Evolutionary conservation across 805 yeast species (phyloP), one percentile per base, ranked within the genome.

Genomic region (Candida verbasci): DNA sequence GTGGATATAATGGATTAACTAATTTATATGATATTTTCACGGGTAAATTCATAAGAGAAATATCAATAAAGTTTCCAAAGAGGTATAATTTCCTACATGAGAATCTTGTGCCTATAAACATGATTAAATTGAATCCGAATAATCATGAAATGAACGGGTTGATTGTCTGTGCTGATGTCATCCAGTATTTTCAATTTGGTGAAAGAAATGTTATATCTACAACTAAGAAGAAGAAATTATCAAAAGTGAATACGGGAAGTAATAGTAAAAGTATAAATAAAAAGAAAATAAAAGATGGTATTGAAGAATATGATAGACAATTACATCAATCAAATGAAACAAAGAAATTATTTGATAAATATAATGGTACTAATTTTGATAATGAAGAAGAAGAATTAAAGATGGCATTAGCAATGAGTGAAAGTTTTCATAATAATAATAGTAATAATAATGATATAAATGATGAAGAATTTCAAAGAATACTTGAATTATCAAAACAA

Each of bases 151-250:
- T 63, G 6, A 53, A 53, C 25, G 78, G 79, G 6, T 44, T 72
- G 2, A 49, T 68, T 2, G 44, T 62, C 1, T 57, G 65, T 42
- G 76, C 73, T 0, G 62, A 70, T 18, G 44, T 57, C 2, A 53
- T 69, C 1, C 76, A 72, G 40, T 68, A 68, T 44, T 74, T 74
- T 45, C 67, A 63, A 37, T 66, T 70, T 55, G 78, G 76, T 1
- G 67, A 63, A 23, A 45, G 48, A 18, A 14, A 2, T 17, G 20
- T 8, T 21, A 20, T 15, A 24, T 23, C 49, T 9, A 46, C 22
- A 15, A 16, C 31, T n/a, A 35, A 21, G 18, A 39, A 34, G 31
- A 35, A 30, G 15, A 32, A 35, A 31, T 17, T 26, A 9, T 48
- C 45, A 39, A 45, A 48, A 37, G 44, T 44, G 15, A 47, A 46